Base-by-base conservation (phyloP, 164 flowering plant species). In the Echeveria elegans region DNA sequence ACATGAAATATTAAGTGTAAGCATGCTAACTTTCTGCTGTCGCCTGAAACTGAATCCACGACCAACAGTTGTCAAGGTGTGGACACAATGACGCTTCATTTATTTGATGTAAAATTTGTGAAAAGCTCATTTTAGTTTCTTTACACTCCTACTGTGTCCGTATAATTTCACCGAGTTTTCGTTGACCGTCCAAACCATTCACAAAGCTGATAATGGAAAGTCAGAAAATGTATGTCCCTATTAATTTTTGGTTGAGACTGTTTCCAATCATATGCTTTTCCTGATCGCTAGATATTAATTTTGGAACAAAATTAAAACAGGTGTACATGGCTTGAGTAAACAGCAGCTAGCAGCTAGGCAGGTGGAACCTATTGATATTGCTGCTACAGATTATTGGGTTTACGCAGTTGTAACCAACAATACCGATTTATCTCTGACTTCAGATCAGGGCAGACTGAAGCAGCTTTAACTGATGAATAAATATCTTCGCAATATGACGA, bases 331-430 rank as follows among this genome's bases (percentile, higher is more conserved):
- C 43, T 74, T 87, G 63, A 83, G 66, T 70, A 69, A 85, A 70
- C 81, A 82, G 48, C 78, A 81, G 71, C 71, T 87, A 58, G 83
- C 81, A 37, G 66, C 73, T 60, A 82, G 86, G 71, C 74, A 85
- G 75, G 85, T 87, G 65, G 92, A 85, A 76, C 41, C 30, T 65
- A 73, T 87, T 62, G 84, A 85, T 69, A 83, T 87, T 69, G 86
- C 77, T 48, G 67, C 77, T 32, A 82, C 66, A 31, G 89, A 85
- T 71, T 83, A 81, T 63, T 87, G 92, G 92, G 83, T 88, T 73
- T 80, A 80, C 43, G 69, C 73, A 4, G 70, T 85, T 67, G 88
- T 84, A 52, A 71, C 76, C 62, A 77, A 52, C 76, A 72, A 34
- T 60, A 68, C 70, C n/a, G 83, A 85, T 75, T 72, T 85, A n/a